phyloP scores from a whole-genome alignment of 179 eudicot species.

The Corrigiola litoralis region DNA sequence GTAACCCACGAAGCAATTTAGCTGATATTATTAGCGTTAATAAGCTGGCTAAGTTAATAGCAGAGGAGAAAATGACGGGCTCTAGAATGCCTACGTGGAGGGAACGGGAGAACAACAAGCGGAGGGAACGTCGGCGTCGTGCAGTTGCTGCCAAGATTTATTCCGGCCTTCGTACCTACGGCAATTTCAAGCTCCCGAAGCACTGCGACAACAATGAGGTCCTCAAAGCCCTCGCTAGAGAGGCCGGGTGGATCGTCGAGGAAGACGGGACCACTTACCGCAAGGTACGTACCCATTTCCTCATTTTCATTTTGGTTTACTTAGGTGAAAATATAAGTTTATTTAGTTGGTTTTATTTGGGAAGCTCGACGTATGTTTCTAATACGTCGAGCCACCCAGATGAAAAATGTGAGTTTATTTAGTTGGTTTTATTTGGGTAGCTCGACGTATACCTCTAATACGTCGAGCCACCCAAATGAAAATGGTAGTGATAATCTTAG shows the following conservation, averaged over 20 bases:
- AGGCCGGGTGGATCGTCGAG: conserved; percentile 68
- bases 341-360: neutral
- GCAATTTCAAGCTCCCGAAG: conserved; percentile 51
- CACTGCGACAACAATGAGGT: conserved; percentile 71
- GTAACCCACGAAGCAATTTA: too few relatives aligned
- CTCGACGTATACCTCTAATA: too few relatives aligned
- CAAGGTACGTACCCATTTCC: conserved; percentile 20
- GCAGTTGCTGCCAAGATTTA: conserved; percentile 66
- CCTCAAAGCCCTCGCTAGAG: conserved; percentile 51
- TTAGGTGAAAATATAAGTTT: neutral
- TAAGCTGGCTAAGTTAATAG: neutral
- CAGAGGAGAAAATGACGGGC: conserved; percentile 21
- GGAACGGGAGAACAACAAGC: conserved; percentile 48
- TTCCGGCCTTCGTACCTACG: conserved; percentile 64
- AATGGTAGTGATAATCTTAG: too few relatives aligned
- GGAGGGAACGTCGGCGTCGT: conserved; percentile 56
- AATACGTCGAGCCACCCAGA: too few relatives aligned
- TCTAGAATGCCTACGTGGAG: conserved; percentile 41
- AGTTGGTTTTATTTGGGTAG: neutral
- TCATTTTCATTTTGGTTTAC: neutral
- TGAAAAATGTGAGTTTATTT: neutral
- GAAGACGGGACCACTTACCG: conserved; percentile 73
- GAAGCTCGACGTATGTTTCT: too few relatives aligned
- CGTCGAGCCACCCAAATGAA: too few relatives aligned
- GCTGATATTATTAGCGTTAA: too few relatives aligned